phyloP scores from a whole-genome alignment of 306 rosid species.

The Corylus americana region DNA sequence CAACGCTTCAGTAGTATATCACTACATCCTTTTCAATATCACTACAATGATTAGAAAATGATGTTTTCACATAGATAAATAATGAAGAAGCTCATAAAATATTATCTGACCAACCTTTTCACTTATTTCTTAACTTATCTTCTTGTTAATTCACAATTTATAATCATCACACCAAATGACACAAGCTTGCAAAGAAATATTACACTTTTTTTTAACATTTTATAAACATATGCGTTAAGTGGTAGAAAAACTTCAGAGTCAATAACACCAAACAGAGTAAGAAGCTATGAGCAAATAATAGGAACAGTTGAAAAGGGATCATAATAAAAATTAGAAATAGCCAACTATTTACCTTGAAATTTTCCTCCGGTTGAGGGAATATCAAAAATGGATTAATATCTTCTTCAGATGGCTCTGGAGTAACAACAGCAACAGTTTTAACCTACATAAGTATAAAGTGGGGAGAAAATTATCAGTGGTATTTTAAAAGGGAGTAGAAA shows the following conservation, averaged over 20 bases:
- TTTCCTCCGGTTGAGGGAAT: conserved; percentile 84
- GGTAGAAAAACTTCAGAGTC: not conserved
- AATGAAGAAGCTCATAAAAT: not conserved
- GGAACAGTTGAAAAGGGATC: conserved; percentile 8
- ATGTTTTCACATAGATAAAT: not conserved
- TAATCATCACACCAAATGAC: not conserved
- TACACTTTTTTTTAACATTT: not conserved
- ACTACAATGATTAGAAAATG: not conserved
- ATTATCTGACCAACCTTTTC: not conserved
- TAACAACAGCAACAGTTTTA: conserved; percentile 46
- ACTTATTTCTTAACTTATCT: not conserved
- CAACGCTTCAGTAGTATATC: not conserved
- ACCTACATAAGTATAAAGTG: conserved; percentile 46
- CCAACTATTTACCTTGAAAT: conserved; percentile 62
- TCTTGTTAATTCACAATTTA: not conserved
- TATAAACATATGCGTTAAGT: not conserved
- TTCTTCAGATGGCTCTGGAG: conserved; percentile 75
- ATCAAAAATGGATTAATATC: conserved; percentile 77
- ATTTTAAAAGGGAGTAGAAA: conserved; percentile 14
- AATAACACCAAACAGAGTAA: not conserved
- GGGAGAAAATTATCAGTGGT: conserved; percentile 7
- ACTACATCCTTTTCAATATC: not conserved
- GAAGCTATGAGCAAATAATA: conserved; percentile 3
- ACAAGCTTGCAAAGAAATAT: not conserved
- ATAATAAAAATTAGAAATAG: conserved; percentile 8